Conservation (phyloP, 495 filamentous ascomycete species). For the Penicillium herquei region DNA sequence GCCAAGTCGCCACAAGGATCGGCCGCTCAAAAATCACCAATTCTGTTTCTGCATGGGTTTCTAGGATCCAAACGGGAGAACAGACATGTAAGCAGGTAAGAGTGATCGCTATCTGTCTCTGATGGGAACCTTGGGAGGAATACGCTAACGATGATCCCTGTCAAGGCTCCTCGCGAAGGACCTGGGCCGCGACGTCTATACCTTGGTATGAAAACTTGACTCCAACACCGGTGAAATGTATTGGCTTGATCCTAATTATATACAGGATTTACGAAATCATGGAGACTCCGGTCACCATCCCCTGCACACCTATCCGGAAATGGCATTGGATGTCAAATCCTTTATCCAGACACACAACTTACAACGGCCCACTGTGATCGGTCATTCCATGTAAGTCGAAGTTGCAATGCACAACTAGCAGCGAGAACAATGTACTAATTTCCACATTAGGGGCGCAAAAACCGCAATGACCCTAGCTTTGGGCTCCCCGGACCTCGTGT, state of each 20-base stretch:
- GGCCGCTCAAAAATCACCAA: background rate
- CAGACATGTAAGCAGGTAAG: slow-evolving; percentile 80
- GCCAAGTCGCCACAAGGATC: background rate
- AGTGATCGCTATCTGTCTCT: background rate
- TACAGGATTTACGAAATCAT: slow-evolving; percentile 81
- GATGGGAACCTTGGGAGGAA: slow-evolving; percentile 48
- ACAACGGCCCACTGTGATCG: slow-evolving; percentile 59
- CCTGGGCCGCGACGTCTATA: slow-evolving; percentile 9
- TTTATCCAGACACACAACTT: slow-evolving; percentile 70
- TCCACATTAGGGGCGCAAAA: slow-evolving; percentile 69
- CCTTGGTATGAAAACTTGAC: slow-evolving; percentile 3
- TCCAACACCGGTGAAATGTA: background rate
- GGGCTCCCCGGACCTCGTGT: slow-evolving; percentile 54
- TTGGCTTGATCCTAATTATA: background rate
- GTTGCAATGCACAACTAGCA: background rate
- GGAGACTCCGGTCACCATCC: slow-evolving; percentile 73
- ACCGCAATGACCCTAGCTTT: slow-evolving; percentile 78
- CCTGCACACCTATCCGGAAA: slow-evolving; percentile 69
- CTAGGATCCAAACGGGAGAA: slow-evolving; percentile 63
- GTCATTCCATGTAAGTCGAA: slow-evolving; percentile 12
- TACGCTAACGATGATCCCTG: slow-evolving; percentile 37
- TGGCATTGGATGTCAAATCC: slow-evolving; percentile 73
- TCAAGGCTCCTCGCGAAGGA: slow-evolving; percentile 5
- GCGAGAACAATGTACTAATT: background rate
- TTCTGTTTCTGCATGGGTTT: slow-evolving; percentile 20